Percentiles rank a stretch among this genome's conserved stretches.
These are phyloP conservation scores for Candolleomyces efflorescens DNA, from an alignment of 768 basidiomycete genomes.

Conservation along the genomic window DNA sequence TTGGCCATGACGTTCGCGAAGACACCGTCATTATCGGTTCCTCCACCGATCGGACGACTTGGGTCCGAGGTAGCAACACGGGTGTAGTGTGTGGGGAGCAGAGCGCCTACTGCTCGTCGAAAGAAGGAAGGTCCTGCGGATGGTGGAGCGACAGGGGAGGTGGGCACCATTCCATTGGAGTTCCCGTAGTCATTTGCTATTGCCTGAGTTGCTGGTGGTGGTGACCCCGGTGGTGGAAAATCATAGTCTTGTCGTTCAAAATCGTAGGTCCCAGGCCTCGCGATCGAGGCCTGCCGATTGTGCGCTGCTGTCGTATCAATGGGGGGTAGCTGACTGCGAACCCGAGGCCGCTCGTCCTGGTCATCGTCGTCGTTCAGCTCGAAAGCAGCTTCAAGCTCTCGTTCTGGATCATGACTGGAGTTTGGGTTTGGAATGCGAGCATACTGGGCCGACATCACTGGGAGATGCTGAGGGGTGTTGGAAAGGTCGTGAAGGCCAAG, in stretches of 20 bases:
- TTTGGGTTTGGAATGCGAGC: conserved; percentile 46
- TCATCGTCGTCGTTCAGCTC: conserved; percentile 56
- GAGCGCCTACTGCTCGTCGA: conserved; percentile 51
- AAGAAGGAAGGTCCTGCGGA: conserved; percentile 47
- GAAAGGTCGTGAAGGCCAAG: not conserved
- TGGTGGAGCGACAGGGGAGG: conserved; percentile 36
- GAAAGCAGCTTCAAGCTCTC: conserved; percentile 79
- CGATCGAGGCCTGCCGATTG: conserved; percentile 12
- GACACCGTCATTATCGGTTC: conserved; percentile 86
- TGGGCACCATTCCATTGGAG: conserved; percentile 62
- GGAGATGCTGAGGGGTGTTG: not conserved
- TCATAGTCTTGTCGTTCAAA: conserved; percentile 78
- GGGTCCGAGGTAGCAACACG: conserved; percentile 41
- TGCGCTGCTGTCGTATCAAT: conserved; percentile 8
- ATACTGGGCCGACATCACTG: conserved; percentile 48
- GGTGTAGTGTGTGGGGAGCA: conserved; percentile 66
- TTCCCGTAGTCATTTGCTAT: conserved; percentile 70
- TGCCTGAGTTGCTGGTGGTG: conserved; percentile 55
- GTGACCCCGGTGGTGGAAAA: conserved; percentile 75
- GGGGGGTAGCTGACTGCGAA: conserved; percentile 32
- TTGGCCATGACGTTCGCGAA: conserved; percentile 95
- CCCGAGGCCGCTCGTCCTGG: conserved; percentile 24
- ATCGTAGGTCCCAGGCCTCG: conserved; percentile 56
- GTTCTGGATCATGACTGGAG: conserved; percentile 40
- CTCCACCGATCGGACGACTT: conserved; percentile 50